Percentiles rank a stretch among this genome's conserved stretches.
Conservation (phyloP, 2,329 filamentous ascomycete species). For the Mycosphaerelloides madeirae region DNA sequence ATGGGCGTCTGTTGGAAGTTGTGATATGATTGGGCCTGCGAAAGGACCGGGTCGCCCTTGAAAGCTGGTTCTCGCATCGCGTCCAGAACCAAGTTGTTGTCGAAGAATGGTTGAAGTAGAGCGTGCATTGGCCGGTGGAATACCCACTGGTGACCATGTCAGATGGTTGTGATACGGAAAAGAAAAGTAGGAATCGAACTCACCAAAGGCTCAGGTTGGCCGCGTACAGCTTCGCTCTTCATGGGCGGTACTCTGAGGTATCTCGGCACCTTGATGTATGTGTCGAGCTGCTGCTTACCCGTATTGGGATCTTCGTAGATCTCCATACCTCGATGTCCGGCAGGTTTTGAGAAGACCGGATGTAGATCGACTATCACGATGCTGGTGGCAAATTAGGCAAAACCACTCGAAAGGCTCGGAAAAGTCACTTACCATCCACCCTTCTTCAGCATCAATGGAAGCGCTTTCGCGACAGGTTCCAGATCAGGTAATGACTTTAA, state of each 20-base stretch:
- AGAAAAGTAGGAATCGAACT: not conserved
- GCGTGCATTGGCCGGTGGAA: conserved; percentile 47
- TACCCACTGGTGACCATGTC: conserved; percentile 30
- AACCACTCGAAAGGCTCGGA: not conserved
- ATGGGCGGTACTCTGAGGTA: conserved; percentile 43
- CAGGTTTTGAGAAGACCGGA: conserved; percentile 48
- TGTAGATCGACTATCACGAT: conserved; percentile 42
- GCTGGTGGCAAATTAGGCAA: conserved; percentile 23
- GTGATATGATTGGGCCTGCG: conserved; percentile 32
- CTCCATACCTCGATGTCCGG: conserved; percentile 38
- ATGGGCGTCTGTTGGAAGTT: conserved; percentile 38
- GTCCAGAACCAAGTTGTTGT: conserved; percentile 41
- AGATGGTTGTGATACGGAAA: conserved; percentile 24
- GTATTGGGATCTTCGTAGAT: conserved; percentile 35
- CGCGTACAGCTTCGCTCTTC: conserved; percentile 35
- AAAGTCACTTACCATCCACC: conserved; percentile 24
- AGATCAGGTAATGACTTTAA: conserved; percentile 47
- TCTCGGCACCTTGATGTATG: conserved; percentile 37
- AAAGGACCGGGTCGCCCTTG: conserved; percentile 30
- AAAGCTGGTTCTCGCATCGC: conserved; percentile 47
- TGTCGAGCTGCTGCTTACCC: conserved; percentile 34
- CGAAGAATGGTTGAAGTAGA: conserved; percentile 43
- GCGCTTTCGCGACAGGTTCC: conserved; percentile 38
- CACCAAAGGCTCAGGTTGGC: conserved; percentile 22
- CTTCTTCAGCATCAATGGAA: conserved; percentile 40